Conservation (phyloP, 2,329 filamentous ascomycete genomes). For the Pyrenophora seminiperda region DNA sequence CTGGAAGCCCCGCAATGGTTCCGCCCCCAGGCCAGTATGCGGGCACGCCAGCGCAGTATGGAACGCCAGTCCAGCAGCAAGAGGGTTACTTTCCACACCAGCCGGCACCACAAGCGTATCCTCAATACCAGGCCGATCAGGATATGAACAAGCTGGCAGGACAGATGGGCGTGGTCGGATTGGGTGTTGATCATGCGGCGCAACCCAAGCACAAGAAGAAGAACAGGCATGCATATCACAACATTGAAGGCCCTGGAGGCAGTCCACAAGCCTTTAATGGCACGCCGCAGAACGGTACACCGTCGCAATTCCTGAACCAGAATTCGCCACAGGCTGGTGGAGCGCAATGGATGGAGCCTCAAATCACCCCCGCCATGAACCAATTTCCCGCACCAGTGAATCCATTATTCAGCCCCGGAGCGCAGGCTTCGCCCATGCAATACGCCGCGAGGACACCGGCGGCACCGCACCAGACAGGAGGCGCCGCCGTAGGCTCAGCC, state of each 20-base stretch:
- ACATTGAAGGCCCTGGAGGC: constrained; percentile 71
- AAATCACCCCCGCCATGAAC: constrained; percentile 54
- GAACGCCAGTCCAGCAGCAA: constrained; percentile 39
- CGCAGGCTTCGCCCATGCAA: constrained; percentile 44
- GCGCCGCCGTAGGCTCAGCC: constrained; percentile 60
- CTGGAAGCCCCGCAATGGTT: constrained; percentile 39
- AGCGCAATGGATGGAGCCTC: constrained; percentile 49
- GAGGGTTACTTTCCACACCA: constrained; percentile 53
- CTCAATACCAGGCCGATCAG: constrained; percentile 33
- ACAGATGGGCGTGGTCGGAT: constrained; percentile 36
- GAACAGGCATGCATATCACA: constrained; percentile 90
- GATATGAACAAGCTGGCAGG: constrained; percentile 41
- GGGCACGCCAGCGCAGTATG: constrained; percentile 35
- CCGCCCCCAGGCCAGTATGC: constrained; percentile 40
- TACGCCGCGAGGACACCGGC: constrained; percentile 41
- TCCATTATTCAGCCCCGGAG: constrained; percentile 57
- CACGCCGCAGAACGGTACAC: constrained; percentile 63
- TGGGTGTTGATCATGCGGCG: constrained; percentile 50
- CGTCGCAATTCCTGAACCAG: constrained; percentile 64
- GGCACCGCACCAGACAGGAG: constrained; percentile 31
- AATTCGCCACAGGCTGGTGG: constrained; percentile 38
- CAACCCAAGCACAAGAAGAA: constrained; percentile 76
- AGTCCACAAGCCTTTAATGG: constrained; percentile 73
- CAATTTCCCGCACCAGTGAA: constrained; percentile 66
- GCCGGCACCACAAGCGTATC: constrained; percentile 27